These are phyloP conservation scores for Vanrija humicola DNA, from an alignment of 1,284 basidiomycete genomes.

Conservation along the genomic window DNA sequence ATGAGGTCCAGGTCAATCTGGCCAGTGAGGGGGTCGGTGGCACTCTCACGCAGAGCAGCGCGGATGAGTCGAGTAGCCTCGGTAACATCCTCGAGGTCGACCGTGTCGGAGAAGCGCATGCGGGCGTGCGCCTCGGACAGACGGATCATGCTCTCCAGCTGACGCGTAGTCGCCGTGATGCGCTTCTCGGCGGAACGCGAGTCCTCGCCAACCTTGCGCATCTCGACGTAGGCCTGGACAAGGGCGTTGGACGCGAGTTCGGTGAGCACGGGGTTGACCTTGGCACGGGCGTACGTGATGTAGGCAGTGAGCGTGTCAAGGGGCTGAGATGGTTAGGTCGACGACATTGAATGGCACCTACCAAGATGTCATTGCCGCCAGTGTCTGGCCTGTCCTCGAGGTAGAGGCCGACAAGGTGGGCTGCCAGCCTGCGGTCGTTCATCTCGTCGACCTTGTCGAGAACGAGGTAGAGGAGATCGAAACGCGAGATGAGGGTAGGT, in stretches of 20 bases:
- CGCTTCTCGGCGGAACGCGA: conserved; percentile 81
- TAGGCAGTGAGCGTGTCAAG: conserved; percentile 87
- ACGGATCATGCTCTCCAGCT: conserved; percentile 97
- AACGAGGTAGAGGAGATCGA: conserved; percentile 96
- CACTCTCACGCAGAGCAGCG: conserved; percentile 88
- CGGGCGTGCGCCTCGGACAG: conserved; percentile 93
- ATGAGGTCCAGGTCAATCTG: conserved; percentile 89
- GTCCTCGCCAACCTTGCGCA: conserved; percentile 88
- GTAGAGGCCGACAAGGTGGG: conserved; percentile 89
- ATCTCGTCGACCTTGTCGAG: conserved; percentile 91
- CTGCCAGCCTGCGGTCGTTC: conserved; percentile 82
- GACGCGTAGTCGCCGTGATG: conserved; percentile 96
- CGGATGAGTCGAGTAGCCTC: conserved; percentile 92
- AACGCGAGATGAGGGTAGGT: conserved; percentile 94
- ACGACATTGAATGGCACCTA: conserved; percentile 48
- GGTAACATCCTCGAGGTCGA: conserved; percentile 80
- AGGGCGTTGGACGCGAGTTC: conserved; percentile 81
- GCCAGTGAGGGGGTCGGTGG: conserved; percentile 91
- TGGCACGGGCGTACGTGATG: conserved; percentile 88
- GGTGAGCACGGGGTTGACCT: conserved; percentile 82
- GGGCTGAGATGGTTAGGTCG: conserved; percentile 56
- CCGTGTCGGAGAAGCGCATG: conserved; percentile 83
- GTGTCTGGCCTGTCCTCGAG: conserved; percentile 80
- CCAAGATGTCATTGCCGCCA: conserved; percentile 69
- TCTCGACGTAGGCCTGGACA: conserved; percentile 83